Conservation (phyloP, 768 basidiomycete genomes). For the Boletales sp. region DNA sequence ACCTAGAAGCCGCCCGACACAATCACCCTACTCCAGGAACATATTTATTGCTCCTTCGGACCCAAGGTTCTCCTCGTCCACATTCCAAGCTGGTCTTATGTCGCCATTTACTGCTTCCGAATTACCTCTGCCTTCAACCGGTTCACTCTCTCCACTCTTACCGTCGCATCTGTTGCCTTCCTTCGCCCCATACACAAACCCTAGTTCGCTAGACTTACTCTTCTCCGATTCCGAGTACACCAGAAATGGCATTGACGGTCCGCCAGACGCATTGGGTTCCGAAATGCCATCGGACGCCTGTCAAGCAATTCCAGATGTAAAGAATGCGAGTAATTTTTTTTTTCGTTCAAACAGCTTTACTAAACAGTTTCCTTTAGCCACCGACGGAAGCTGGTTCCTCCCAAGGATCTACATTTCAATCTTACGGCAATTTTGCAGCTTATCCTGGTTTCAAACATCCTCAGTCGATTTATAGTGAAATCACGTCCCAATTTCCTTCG, state of each 20-base stretch:
- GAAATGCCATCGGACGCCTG: conserved; percentile 17
- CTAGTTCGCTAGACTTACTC: background rate
- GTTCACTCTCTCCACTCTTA: conserved; percentile 13
- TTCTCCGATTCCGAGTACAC: conserved; percentile 10
- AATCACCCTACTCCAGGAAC: conserved; percentile 8
- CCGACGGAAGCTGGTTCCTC: conserved; percentile 12
- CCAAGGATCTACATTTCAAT: background rate
- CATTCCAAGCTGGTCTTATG: background rate
- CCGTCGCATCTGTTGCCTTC: conserved; percentile 16
- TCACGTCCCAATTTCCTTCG: background rate
- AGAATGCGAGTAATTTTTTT: conserved; percentile 25
- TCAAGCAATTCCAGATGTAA: conserved; percentile 21
- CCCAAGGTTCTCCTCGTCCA: conserved; percentile 1
- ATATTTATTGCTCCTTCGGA: conserved; percentile 12
- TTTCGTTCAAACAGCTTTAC: background rate
- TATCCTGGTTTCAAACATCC: conserved; percentile 3
- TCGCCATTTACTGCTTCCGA: background rate
- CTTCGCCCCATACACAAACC: conserved; percentile 7
- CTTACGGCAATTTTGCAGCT: background rate
- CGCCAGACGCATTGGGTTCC: conserved; percentile 22
- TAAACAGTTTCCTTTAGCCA: too few relatives aligned
- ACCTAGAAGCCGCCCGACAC: conserved; percentile 27
- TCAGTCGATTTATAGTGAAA: background rate
- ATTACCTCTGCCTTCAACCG: conserved; percentile 4
- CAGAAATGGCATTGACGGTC: conserved; percentile 5